These are phyloP conservation scores for Pisolithus orientalis DNA, from an alignment of 768 basidiomycete genomes.

Conservation along the genomic window DNA sequence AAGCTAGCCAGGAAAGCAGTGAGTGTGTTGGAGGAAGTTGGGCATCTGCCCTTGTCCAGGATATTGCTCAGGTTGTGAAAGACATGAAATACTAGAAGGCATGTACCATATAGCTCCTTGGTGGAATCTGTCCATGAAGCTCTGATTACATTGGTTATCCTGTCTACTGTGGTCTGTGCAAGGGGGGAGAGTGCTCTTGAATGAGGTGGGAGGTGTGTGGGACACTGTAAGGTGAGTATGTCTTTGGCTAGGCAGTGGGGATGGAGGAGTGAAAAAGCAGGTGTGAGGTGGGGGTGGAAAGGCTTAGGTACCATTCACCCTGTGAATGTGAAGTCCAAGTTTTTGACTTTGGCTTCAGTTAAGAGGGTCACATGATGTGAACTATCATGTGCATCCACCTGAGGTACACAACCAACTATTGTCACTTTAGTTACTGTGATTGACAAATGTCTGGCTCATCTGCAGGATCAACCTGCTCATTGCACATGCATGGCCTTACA, in stretches of 20 bases:
- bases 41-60: constrained; percentile 27
- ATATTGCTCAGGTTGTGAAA: constrained; percentile 32
- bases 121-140: constrained; percentile 27
- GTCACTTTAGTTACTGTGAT: no score
- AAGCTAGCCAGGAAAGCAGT: constrained; percentile 22
- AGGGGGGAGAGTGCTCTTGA: constrained; percentile 8
- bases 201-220: constrained; percentile 1
- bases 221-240: not conserved
- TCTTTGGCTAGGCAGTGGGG: no score
- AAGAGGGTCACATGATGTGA: no score
- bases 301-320: not conserved
- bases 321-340: no score
- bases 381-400: no score
- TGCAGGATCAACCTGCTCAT: no score
- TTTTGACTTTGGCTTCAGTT: no score
- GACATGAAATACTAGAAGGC: constrained; percentile 33
- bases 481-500: no score
- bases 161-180: not conserved
- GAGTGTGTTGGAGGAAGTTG: constrained; percentile 20
- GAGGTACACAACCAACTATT: not conserved
- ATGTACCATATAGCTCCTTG: constrained; percentile 25
- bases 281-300: constrained; percentile 8
- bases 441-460: no score
- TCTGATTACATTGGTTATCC: constrained; percentile 9
- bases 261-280: constrained; percentile 18